Evolutionary conservation across 768 basidiomycete genomes (phyloP).

Genomic region (Gymnopilus junonius): DNA sequence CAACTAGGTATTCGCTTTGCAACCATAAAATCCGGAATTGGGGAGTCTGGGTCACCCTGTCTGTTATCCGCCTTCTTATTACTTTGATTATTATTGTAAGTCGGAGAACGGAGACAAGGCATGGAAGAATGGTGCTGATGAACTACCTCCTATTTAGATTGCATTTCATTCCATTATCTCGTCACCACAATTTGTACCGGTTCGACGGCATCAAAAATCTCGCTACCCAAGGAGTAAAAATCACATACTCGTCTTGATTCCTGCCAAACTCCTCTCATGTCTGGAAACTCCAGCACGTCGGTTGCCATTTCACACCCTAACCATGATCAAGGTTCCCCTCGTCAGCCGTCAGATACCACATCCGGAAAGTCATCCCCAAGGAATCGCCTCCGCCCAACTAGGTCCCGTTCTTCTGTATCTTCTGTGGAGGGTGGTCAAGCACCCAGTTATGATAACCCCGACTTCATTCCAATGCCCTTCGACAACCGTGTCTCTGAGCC

Average conservation of each 20-base stretch:
- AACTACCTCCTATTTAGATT: conserved; percentile 18
- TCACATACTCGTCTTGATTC: conserved; percentile 25
- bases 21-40: conserved; percentile 41
- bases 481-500: conserved; percentile 28
- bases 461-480: conserved; percentile 17
- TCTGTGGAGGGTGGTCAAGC: conserved; percentile 24
- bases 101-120: conserved; percentile 9
- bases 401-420: conserved; percentile 26
- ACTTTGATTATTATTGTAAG: conserved; percentile 60
- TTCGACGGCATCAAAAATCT: conserved; percentile 14
- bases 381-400: conserved; percentile 23
- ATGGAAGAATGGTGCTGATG: background rate
- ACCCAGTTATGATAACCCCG: conserved; percentile 17
- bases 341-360: conserved; percentile 22
- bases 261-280: conserved; percentile 18
- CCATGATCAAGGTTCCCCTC: conserved; percentile 14
- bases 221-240: conserved; percentile 20
- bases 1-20: conserved; percentile 36
- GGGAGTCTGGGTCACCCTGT: conserved; percentile 59
- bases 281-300: conserved; percentile 15
- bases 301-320: conserved; percentile 10
- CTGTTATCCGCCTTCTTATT: conserved; percentile 54
- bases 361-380: conserved; percentile 25
- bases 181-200: conserved; percentile 22
- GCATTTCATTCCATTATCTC: conserved; percentile 24